These are phyloP conservation scores for Pseudonitzschia pungens DNA, from an alignment of 108 stramenopile species.

Conservation along the genomic window DNA sequence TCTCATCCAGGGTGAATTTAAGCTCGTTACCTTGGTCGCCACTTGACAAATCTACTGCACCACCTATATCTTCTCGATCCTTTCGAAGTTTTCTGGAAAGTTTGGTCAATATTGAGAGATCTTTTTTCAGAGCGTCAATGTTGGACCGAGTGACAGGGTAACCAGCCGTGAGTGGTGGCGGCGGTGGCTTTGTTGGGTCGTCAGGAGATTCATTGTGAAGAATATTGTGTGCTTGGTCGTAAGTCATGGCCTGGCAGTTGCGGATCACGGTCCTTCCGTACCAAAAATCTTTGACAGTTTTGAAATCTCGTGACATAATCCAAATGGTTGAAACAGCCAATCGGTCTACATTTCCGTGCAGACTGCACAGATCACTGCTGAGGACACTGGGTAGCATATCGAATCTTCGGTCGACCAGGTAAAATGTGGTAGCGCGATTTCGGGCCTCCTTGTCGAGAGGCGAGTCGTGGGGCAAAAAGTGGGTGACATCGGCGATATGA, in stretches of 20 bases:
- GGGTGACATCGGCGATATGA: constrained; percentile 90
- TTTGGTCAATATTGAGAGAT: constrained; percentile 39
- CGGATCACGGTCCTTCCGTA: constrained; percentile 58
- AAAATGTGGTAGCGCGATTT: constrained; percentile 81
- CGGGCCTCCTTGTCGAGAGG: constrained; percentile 79
- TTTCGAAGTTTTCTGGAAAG: constrained; percentile 48
- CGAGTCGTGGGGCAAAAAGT: constrained; percentile 74
- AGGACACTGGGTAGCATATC: constrained; percentile 89
- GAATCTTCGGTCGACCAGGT: constrained; percentile 82
- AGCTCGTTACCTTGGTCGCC: constrained; percentile 61
- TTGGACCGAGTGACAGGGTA: constrained; percentile 32
- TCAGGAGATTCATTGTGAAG: constrained; percentile 52
- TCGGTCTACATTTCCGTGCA: constrained; percentile 71
- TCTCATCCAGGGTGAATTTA: constrained; percentile 55
- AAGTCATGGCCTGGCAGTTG: constrained; percentile 42
- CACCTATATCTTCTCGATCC: constrained; percentile 49
- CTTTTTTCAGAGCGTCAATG: constrained; percentile 29
- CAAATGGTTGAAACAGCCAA: constrained; percentile 70
- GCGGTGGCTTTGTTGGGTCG: constrained; percentile 23
- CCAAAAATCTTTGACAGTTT: constrained; percentile 51
- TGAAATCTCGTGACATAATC: constrained; percentile 67
- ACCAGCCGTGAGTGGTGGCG: constrained; percentile 58
- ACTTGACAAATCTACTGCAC: constrained; percentile 60
- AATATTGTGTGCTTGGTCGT: constrained; percentile 83
- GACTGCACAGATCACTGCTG: constrained; percentile 75